Conservation (phyloP, 441 rosid genomes). For the Bocquillonia castaneifolia region DNA sequence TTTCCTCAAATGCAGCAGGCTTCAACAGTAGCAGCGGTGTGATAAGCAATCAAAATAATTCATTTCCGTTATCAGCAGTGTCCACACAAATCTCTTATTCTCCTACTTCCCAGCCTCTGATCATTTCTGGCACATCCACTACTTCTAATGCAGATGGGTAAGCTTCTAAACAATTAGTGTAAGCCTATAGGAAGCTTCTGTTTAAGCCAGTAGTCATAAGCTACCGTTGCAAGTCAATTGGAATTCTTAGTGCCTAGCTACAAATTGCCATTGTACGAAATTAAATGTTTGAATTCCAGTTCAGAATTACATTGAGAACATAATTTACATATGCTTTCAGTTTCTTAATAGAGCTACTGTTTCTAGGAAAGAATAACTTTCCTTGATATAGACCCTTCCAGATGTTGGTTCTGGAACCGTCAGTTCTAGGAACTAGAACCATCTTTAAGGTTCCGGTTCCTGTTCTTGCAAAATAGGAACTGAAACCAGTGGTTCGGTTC, state of each 20-base stretch:
- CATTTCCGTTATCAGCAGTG: constrained; percentile 26
- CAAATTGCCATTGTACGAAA: neutral
- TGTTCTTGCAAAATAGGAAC: no score
- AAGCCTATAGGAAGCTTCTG: constrained; percentile 25
- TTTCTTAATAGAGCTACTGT: neutral
- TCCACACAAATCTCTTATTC: constrained; percentile 25
- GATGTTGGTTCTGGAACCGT: no score
- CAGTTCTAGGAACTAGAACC: no score
- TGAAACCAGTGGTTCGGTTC: no score
- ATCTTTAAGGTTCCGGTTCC: no score
- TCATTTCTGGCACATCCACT: constrained; percentile 14
- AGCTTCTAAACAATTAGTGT: constrained; percentile 30
- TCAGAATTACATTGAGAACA: neutral
- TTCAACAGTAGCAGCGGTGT: constrained; percentile 24
- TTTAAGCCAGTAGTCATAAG: constrained; percentile 7
- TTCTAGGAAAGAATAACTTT: no score
- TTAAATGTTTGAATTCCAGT: neutral
- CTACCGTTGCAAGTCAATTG: neutral
- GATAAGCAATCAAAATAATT: constrained; percentile 24
- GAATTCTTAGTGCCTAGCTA: neutral
- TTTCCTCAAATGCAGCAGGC: constrained; percentile 25
- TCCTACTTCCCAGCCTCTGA: constrained; percentile 23
- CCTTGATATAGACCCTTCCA: no score
- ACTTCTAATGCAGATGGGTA: constrained; percentile 29
- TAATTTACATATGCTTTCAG: neutral